Conservation (phyloP, 1,284 basidiomycete species). For the Rhodofomes roseus region DNA sequence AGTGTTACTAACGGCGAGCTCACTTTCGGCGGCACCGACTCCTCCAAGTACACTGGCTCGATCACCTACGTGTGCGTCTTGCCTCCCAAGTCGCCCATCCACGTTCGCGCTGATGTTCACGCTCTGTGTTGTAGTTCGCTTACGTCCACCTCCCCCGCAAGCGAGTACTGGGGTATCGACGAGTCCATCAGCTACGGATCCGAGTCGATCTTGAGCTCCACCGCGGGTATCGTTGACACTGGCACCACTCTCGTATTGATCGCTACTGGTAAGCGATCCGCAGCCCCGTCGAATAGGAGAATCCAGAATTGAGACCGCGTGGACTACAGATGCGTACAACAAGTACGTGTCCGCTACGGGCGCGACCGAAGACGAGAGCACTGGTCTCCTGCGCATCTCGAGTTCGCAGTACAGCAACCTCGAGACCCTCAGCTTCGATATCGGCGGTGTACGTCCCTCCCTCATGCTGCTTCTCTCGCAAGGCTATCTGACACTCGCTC, state of each 20-base stretch:
- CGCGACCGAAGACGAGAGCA: slow-evolving; percentile 30
- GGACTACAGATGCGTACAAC: slow-evolving; percentile 26
- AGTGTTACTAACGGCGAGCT: slow-evolving; percentile 39
- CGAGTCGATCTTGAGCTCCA: slow-evolving; percentile 37
- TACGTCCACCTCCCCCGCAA: slow-evolving; percentile 45
- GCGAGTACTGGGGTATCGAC: slow-evolving; percentile 59
- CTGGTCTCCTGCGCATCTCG: slow-evolving; percentile 39
- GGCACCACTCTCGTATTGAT: slow-evolving; percentile 41
- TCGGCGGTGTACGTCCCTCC: slow-evolving; percentile 31
- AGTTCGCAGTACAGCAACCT: slow-evolving; percentile 34
- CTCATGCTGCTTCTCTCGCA: neutral
- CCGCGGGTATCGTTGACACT: slow-evolving; percentile 64
- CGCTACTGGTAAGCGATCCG: slow-evolving; percentile 24
- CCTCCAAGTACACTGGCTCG: slow-evolving; percentile 38
- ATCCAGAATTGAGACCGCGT: too few species aligned
- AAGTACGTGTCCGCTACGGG: slow-evolving; percentile 35
- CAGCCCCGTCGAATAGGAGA: neutral
- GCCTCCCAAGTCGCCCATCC: neutral
- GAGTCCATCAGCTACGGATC: slow-evolving; percentile 54
- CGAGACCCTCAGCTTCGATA: slow-evolving; percentile 38
- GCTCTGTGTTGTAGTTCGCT: slow-evolving; percentile 32
- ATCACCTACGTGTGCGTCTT: slow-evolving; percentile 36
- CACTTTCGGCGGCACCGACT: slow-evolving; percentile 48
- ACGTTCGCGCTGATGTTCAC: neutral
- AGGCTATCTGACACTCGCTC: neutral